Evolutionary conservation across 768 basidiomycete species (phyloP), one percentile per base, ranked within the genome.

Genomic region (Neoboletus subvelutipes): DNA sequence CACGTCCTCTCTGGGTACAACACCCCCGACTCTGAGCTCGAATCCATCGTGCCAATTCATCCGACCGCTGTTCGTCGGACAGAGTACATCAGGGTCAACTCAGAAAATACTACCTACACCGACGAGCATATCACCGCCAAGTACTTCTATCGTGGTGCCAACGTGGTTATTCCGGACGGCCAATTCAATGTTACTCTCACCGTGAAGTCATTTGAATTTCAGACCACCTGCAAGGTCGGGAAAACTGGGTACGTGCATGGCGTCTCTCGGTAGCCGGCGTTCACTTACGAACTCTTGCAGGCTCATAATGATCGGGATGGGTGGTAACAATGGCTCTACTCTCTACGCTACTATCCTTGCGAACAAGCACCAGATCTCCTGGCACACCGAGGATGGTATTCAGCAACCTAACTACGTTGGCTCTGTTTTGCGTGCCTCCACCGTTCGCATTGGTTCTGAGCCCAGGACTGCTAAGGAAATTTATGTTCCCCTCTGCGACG

Each of bases 331-430:
- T 69, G 97, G 96, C 50, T 83, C 90, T 47, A 98, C 96, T 28
- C 82, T 98, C 47, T 88, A 86, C 61, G 95, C 97, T 13, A 97
- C 95, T 59, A 86, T 98, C 71, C 84, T 97, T 64, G 97, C 97
- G 66, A 98, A 98, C 81, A 87, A 86, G 64, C 90, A 98, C 79
- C 86, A 90, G 74, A 93, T 98, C 73, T 76, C 81, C 57, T 99
- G 96, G 97, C 84, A 85, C 76, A 98, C 94, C 75, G 98, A 97
- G 81, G 76, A 80, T 34, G 94, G 96, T 49, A 66, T 90, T 58
- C 92, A 96, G 76, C 89, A 87, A 71, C 97, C 97, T 69, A 98
- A 99, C 79, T 98, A 98, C 78, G 93, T 98, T 63, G 96, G 95
- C 49, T 98, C 96, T 22, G 79, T 99, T 66, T 87, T 98, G 55